Conservation (phyloP, 164 flowering plant genomes). For the Magnolia kwangsiensis region DNA sequence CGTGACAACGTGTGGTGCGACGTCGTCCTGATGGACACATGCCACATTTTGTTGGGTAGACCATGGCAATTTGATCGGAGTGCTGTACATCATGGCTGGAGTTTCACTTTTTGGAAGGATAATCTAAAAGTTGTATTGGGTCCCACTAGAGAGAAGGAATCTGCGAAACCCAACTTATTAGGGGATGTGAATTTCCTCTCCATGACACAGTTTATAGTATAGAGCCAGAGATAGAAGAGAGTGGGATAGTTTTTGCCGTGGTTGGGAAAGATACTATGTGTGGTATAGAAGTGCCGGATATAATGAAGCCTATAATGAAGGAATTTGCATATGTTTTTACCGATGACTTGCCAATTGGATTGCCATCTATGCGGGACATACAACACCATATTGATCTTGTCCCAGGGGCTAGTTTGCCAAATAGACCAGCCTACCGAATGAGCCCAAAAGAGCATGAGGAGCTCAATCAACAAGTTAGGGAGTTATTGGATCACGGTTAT, state of each 20-base stretch:
- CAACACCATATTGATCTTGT: neutral
- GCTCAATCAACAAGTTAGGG: constrained; percentile 1
- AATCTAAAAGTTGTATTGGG: neutral
- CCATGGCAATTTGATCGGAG: neutral
- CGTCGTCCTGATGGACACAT: neutral
- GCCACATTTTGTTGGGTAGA: constrained; percentile 5
- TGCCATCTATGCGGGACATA: constrained; percentile 8
- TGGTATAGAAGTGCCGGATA: neutral
- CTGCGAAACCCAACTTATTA: neutral
- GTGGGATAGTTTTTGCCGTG: neutral
- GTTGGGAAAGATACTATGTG: neutral
- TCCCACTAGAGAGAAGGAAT: neutral
- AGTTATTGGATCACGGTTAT: neutral
- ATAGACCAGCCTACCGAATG: no score
- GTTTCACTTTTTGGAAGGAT: neutral
- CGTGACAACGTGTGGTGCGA: no score
- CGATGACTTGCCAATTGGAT: neutral
- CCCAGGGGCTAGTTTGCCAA: no score
- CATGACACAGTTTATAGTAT: neutral
- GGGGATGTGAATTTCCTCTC: neutral
- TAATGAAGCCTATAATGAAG: neutral
- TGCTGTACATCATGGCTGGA: neutral
- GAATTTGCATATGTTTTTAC: constrained; percentile 5
- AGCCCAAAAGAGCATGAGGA: no score
- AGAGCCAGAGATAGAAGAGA: neutral